Evolutionary conservation across 1,284 basidiomycete species (phyloP), one percentile per base, ranked within the genome.

Genomic region (Tranzscheliella williamsii): DNA sequence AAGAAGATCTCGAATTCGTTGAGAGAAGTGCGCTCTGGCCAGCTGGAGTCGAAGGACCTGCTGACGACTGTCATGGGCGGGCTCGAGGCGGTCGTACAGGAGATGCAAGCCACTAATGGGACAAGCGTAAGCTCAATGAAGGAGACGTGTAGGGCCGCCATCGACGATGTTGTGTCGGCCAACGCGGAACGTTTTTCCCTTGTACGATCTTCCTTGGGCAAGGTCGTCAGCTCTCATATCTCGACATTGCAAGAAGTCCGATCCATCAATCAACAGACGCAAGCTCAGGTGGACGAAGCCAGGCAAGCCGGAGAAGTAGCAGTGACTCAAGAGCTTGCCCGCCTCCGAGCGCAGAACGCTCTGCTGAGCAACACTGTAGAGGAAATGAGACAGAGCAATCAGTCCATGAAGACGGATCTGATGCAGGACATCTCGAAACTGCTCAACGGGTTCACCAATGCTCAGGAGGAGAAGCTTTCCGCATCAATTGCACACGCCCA

Each of bases 291-390:
- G 13, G 76, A 80, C 0, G 85, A 89, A 72, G 81, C 81, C 24
- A 80, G 83, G 42, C 79, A 83, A 9, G 75, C 85, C 4, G 76
- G 79, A 18, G 81, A 84, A 42, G 81, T 84, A 4, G 84, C 84
- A 48, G 70, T 79, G 4, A 74, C 85, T 24, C 81, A 84, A 0
- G 58, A 80, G 80, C 82, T 89, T 24, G 72, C 79, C 2, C 84
- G 85, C 20, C 80, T 94, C 17, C 83, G 83, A 51, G 80, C 83
- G 38, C 90, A 92, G 73, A 93, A 93, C 69, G 81, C 81, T n/a
- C 77, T 82, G 2, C 81, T 95, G 23, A 78, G 79, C 1, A 80
- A 81, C 20, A 79, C 90, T 53, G 79, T 93, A 3, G 83, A 85
- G 54, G 79, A 83, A 4, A 89, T 93, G 78, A 84, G 83, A 71